Evolutionary conservation across 805 yeast genomes (phyloP).

Genomic region (Candida parachauliodes): DNA sequence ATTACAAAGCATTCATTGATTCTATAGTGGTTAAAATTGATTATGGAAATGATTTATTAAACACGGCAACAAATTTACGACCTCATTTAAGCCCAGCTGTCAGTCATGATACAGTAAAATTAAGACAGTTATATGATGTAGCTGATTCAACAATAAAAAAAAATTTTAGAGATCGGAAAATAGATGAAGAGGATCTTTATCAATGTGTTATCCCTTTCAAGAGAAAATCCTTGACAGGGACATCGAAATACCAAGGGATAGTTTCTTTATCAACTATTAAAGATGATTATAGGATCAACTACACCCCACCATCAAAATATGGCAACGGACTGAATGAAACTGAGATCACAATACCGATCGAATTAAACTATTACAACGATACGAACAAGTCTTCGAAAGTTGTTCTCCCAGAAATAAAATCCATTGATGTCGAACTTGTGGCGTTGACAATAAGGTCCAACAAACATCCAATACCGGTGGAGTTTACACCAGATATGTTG

Average conservation of each 20-base stretch:
- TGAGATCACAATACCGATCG: constrained; percentile 24
- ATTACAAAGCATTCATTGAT: constrained; percentile 32
- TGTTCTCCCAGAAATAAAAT: constrained; percentile 31
- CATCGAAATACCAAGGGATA: constrained; percentile 26
- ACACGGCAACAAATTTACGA: constrained; percentile 15
- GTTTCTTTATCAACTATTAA: constrained; percentile 36
- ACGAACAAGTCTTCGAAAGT: constrained; percentile 1
- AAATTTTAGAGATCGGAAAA: constrained; percentile 12
- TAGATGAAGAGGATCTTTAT: constrained; percentile 22
- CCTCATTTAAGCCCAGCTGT: constrained; percentile 11
- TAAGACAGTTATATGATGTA: constrained; percentile 30
- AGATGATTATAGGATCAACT: constrained; percentile 21
- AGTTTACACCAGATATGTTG: constrained; percentile 38
- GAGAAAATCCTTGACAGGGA: constrained; percentile 33
- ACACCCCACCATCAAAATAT: constrained; percentile 30
- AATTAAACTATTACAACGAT: constrained; percentile 13
- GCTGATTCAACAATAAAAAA: constrained; percentile 19
- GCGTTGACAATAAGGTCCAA: constrained; percentile 32
- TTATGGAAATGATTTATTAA: constrained; percentile 17
- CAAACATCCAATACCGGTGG: constrained; percentile 37
- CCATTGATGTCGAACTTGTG: constrained; percentile 31
- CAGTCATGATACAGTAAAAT: constrained; percentile 13
- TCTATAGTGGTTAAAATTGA: constrained; percentile 26
- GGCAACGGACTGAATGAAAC: constrained; percentile 16
- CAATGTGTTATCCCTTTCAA: constrained; percentile 30